Base-by-base conservation (phyloP, 2,329 filamentous ascomycete genomes). In the Penicillium digitatum region DNA sequence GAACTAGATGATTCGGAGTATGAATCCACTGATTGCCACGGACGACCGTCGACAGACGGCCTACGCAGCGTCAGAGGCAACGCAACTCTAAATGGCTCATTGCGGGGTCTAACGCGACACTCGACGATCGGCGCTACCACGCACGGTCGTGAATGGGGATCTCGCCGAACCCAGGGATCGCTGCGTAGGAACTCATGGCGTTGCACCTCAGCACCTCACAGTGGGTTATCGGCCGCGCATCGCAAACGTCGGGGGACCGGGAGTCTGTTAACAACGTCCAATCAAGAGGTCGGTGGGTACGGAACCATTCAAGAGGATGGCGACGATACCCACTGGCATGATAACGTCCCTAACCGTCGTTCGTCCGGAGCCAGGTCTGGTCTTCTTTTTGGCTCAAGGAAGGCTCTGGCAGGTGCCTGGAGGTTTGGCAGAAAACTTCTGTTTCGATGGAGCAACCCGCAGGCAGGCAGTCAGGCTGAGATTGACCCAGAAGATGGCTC, bases 1-100 rank as follows among this genome's bases (percentile, higher is more conserved):
- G 90, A 95, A 69, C 79, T 96, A 14, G 87, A 94, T 67, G 91
- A 95, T 64, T 84, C 87, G 38, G 81, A 84, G 22, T 66, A 69
- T 54, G 71, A 70, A 22, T 55, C 60, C 26, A 45, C 52, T 3
- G 52, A 55, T 24, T 29, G 56, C 1, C 56, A 55, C 14, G 42
- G 45, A 26, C 64, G 54, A 20, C 59, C 38, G 45, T 56, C 40
- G 18, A 48, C 35, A 53, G 61, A 56, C 42, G 61, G 62, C 11
- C 62, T 62, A 29, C 62, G 68, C 46, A 69, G 61, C 44, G 61
- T 61, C 22, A 66, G 66, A 54, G 56, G 63, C 31, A 59, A 62
- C 29, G 53, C 46, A 44, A 54, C 59, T 0, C 27, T 66, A 10
- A 60, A 60, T 24, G 52, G 48, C 31, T 26, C 60, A 16, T 44